Evolutionary conservation across 177 flowering plant species (phyloP), one percentile per base, ranked within the genome.

Genomic region (Vitis hybrid): DNA sequence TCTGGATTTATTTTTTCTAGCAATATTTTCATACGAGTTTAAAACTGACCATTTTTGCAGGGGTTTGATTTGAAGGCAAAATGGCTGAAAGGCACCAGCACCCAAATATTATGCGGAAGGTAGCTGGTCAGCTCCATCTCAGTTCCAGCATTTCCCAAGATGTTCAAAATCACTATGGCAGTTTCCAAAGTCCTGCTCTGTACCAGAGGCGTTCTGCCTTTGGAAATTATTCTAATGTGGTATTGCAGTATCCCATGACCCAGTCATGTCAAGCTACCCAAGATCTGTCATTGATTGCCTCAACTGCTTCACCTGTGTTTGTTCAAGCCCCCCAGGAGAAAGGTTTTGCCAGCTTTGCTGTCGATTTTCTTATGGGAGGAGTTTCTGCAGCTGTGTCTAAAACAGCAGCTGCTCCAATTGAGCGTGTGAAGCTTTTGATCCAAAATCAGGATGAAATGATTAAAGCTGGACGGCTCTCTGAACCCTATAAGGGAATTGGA

Each of bases 381-480:
- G 96, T 92, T 72, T 90, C 97, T 72, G 97, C 97, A 52, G 96
- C 97, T 67, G 97, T 90, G 14, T 92, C 97, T 22, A 92, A 92
- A 71, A 85, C 96, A 22, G 97, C 94, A 68, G 95, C 96, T 70
- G 96, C 97, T 71, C 97, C 97, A 2, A 90, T 92, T 72, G 97
- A 92, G 82, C 93, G 96, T 67, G 96, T 92, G 65, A 92, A 92
- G 77, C 92, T 90, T 75, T 80, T 90, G 82, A 90, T 90, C 72
- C 97, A 92, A 67, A 92, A 92, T 72, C 97, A 92, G 74, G 97
- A 90, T 78, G 95, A 92, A 70, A 90, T 92, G 95, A 69, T 92
- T 61, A 92, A 86, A 77, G 58, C 89, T 69, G 97, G 97, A 45
- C 75, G 97, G 51, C 87, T 92, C 5, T 85, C 97, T 66, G 89